phyloP scores from a whole-genome alignment of 2,329 filamentous ascomycete species.

The Cercospora zeina region DNA sequence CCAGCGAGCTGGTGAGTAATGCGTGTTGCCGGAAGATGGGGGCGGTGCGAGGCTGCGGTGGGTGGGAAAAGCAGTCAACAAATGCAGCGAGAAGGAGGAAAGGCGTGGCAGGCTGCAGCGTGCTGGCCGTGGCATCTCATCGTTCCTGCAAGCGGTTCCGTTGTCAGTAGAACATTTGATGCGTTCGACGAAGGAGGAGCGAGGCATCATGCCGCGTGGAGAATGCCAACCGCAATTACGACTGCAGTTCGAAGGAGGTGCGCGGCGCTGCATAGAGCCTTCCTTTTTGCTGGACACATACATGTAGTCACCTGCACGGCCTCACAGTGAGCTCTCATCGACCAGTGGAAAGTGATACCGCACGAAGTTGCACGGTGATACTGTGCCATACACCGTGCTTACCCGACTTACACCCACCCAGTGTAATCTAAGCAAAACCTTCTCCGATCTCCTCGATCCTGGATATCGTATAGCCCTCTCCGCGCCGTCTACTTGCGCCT shows the following conservation, averaged over 20 bases:
- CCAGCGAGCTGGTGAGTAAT: slow-evolving; percentile 31
- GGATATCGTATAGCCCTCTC: slow-evolving; percentile 11
- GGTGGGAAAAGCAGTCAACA: slow-evolving; percentile 11
- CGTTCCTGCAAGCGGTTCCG: slow-evolving; percentile 11
- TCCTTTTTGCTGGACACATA: neutral
- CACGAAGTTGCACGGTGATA: slow-evolving; percentile 16
- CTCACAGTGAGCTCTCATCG: neutral
- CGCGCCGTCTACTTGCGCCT: slow-evolving; percentile 11
- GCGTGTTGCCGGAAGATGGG: slow-evolving; percentile 26
- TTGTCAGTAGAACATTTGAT: neutral
- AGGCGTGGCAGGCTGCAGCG: slow-evolving; percentile 12
- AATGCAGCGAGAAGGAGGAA: neutral
- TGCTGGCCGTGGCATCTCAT: slow-evolving; percentile 8
- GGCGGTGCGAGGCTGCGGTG: slow-evolving; percentile 18
- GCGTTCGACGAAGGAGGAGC: slow-evolving; percentile 1
- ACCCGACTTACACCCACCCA: slow-evolving; percentile 5
- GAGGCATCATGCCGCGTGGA: neutral
- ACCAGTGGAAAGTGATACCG: neutral
- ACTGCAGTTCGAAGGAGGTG: neutral
- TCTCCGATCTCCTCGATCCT: slow-evolving; percentile 2
- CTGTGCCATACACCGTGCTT: slow-evolving; percentile 2
- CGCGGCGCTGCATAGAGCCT: neutral
- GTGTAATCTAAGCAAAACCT: neutral
- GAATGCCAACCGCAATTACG: neutral
- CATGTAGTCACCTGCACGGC: neutral